Evolutionary conservation across 169 alveolate genomes (phyloP).

Genomic region (Cryptosporidium parvum): DNA sequence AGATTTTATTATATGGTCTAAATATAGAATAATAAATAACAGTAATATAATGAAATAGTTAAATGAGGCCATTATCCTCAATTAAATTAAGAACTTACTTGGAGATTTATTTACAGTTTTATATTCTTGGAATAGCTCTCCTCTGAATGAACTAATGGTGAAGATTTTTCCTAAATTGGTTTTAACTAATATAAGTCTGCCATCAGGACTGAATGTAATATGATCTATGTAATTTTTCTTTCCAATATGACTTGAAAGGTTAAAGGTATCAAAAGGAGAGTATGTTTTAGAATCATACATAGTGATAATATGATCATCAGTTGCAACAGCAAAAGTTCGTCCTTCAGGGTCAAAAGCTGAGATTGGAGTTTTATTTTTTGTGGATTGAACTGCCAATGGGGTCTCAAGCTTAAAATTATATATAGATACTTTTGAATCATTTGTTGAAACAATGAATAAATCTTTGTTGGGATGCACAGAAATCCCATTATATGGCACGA

Average conservation of each 20-base stretch:
- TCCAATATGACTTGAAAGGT: constrained; percentile 27
- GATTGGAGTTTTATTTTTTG: constrained; percentile 44
- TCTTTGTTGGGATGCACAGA: constrained; percentile 54
- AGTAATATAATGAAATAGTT: not conserved
- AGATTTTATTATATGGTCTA: constrained; percentile 14
- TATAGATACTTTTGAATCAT: constrained; percentile 44
- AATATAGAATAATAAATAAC: not conserved
- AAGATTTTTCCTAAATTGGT: constrained; percentile 45
- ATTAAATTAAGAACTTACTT: constrained; percentile 26
- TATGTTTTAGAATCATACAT: constrained; percentile 61
- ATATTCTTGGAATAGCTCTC: constrained; percentile 57
- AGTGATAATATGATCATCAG: constrained; percentile 61
- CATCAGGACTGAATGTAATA: constrained; percentile 51
- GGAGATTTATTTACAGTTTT: constrained; percentile 22
- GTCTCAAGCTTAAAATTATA: constrained; percentile 52
- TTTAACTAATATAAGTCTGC: constrained; percentile 31
- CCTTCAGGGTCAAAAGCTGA: constrained; percentile 71
- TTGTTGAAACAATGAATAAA: constrained; percentile 22
- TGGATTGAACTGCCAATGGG: constrained; percentile 36
- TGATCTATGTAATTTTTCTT: constrained; percentile 31
- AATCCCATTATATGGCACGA: constrained; percentile 20
- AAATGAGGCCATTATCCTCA: not conserved
- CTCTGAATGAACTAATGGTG: constrained; percentile 55
- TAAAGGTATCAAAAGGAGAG: constrained; percentile 48
- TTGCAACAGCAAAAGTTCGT: constrained; percentile 50